Base-by-base conservation (phyloP, 2,329 filamentous ascomycete species). In the Dryadomyces quercivorus region DNA sequence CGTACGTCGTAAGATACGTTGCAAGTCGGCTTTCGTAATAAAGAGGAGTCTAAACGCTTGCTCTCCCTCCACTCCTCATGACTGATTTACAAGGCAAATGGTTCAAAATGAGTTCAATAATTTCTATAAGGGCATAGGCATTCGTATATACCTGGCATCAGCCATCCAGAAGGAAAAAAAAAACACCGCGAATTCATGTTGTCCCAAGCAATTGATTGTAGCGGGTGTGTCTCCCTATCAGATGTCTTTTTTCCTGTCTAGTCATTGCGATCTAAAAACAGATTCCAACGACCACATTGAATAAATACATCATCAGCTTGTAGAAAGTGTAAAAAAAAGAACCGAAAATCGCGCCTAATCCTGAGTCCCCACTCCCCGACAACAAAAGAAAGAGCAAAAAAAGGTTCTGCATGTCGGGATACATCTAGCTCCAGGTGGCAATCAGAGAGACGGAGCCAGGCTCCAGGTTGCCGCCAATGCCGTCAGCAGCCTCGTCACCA, bases 381-480 rank as follows among this genome's bases (percentile, higher is more conserved):
- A 51, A 26, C 26, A 46, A 34, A 47, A 21, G 15, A 13, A 44
- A 53, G 45, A 15, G 20, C 16, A 26, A 38, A 18, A 45, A 26
- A 40, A n/a, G 22, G n/a, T 10, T 22, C n/a, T 13, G 26, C 38
- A 3, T 12, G 18, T 12, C 12, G 34, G 16, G 40, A 34, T 21
- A 21, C 20, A 36, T 38, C 21, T 36, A 57, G 42, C 55, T 55
- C 56, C 56, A 61, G 50, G 57, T 60, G 40, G 59, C 55, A 16
- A 57, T 22, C 43, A 61, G 59, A 12, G 55, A 43, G 38, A 61
- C 57, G 49, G 31, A 20, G 52, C 64, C 64, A n/a, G 63, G 38
- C 2, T 50, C 5, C 40, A 66, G 59, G 65, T 69, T 69, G 58
- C 67, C 63, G 26, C 68, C 68, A 52, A 68, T 59, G 47, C 68